Percentiles rank a stretch among this genome's conserved stretches.
phyloP scores from a whole-genome alignment of 495 filamentous ascomycete genomes.

The Cryomyces minteri region DNA sequence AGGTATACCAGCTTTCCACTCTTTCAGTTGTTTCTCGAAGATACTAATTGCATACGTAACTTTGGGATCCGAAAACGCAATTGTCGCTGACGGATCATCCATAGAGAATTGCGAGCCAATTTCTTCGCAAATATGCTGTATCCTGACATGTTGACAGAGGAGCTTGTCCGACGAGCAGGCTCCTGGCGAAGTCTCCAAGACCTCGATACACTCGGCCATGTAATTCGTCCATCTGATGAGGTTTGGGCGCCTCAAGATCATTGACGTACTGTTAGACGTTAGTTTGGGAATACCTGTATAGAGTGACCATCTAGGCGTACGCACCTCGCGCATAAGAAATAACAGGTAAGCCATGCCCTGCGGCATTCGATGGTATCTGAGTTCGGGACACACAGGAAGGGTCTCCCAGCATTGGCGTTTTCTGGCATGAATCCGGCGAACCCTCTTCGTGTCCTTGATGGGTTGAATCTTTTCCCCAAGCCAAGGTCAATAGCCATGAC shows the following conservation, averaged over 20 bases:
- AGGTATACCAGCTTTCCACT: slow-evolving; percentile 40
- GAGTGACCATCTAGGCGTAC: slow-evolving; percentile 5
- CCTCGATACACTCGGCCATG: slow-evolving; percentile 67
- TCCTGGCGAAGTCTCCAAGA: slow-evolving; percentile 52
- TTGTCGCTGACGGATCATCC: slow-evolving; percentile 46
- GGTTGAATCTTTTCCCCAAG: slow-evolving; percentile 33
- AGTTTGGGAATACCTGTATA: not conserved
- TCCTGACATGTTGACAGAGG: slow-evolving; percentile 56
- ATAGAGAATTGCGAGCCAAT: slow-evolving; percentile 54
- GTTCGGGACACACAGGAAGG: slow-evolving; percentile 24
- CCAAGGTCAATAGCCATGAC: slow-evolving; percentile 80
- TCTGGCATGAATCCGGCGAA: no score
- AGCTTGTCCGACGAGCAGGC: slow-evolving; percentile 52
- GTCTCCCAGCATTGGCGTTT: slow-evolving; percentile 7
- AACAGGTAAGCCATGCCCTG: slow-evolving; percentile 66
- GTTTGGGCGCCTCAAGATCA: slow-evolving; percentile 65
- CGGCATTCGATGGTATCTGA: slow-evolving; percentile 51
- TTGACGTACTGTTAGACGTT: slow-evolving; percentile 39
- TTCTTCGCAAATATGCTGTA: slow-evolving; percentile 69
- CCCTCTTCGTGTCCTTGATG: slow-evolving; percentile 12
- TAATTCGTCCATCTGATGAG: slow-evolving; percentile 67
- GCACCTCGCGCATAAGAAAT: slow-evolving; percentile 42
- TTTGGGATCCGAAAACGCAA: slow-evolving; percentile 55
- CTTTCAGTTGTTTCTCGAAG: slow-evolving; percentile 57
- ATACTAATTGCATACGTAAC: slow-evolving; percentile 55